Evolutionary conservation across 192 early-diverging fungal species (phyloP).

Genomic region (Umbelopsis ramanniana): DNA sequence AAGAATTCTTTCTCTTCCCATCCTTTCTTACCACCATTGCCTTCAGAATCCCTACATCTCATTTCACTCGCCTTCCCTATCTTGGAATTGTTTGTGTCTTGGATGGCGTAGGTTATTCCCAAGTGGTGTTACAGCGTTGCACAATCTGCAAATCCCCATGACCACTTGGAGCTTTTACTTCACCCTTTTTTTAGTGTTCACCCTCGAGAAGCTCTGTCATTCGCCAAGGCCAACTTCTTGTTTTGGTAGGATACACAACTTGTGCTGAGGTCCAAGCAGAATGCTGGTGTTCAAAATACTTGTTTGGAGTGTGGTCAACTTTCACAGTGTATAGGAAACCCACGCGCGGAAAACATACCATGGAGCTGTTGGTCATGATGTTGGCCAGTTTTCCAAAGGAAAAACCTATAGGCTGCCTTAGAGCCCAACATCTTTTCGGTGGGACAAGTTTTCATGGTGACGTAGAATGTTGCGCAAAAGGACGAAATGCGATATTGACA

Average conservation of each 20-base stretch:
- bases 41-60: not conserved
- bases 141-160: constrained; percentile 24
- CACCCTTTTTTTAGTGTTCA: not conserved
- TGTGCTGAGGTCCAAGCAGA: not conserved
- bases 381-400: no score
- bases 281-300: no score
- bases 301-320: no score
- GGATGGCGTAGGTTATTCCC: not conserved
- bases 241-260: not conserved
- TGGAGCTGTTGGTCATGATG: no score
- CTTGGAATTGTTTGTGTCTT: not conserved
- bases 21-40: not conserved
- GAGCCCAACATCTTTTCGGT: no score
- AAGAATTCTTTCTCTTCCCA: not conserved
- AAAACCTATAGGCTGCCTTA: no score
- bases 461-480: no score
- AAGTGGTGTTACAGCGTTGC: not conserved
- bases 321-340: no score
- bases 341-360: no score
- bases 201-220: not conserved
- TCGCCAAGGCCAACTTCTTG: not conserved
- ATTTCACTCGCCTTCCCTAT: not conserved
- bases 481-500: no score
- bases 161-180: not conserved
- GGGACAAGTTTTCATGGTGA: no score